phyloP scores from a whole-genome alignment of 768 basidiomycete genomes.

The Naganishia antarctica region DNA sequence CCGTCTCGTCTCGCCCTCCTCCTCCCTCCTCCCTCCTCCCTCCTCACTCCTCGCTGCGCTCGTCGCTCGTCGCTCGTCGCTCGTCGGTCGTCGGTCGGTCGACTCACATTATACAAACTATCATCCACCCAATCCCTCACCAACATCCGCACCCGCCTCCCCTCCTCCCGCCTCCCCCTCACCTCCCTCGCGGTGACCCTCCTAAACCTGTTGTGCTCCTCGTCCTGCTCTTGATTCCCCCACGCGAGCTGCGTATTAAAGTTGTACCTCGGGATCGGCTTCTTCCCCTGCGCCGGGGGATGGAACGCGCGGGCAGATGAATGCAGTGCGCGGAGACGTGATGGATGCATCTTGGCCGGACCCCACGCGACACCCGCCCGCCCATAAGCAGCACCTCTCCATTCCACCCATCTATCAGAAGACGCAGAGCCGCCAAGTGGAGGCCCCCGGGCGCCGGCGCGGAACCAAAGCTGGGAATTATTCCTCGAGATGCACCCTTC shows the following conservation, averaged over 20 bases:
- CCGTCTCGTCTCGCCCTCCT: background rate
- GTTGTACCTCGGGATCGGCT: slow-evolving; percentile 35
- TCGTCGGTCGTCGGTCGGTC: background rate
- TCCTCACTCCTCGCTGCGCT: background rate
- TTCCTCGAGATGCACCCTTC: background rate
- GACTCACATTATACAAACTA: slow-evolving; percentile 71
- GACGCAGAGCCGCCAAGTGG: too few relatives aligned
- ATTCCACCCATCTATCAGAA: too few relatives aligned
- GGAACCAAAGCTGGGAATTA: background rate
- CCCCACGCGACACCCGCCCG: too few relatives aligned
- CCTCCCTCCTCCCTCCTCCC: background rate
- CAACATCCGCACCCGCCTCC: slow-evolving; percentile 82
- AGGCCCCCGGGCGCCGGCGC: background rate
- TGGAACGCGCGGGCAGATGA: too few relatives aligned
- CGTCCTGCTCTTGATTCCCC: slow-evolving; percentile 40
- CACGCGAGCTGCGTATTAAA: slow-evolving; percentile 46
- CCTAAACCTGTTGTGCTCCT: slow-evolving; percentile 43
- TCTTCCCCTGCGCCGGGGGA: too few relatives aligned
- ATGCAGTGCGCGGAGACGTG: too few relatives aligned
- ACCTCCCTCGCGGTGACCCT: slow-evolving; percentile 45
- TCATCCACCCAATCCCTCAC: slow-evolving; percentile 96
- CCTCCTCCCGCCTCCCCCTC: slow-evolving; percentile 54
- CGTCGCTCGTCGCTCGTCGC: background rate
- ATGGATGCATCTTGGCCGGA: too few relatives aligned
- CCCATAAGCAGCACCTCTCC: too few relatives aligned